A percentile compares a stretch with the other conserved stretches of the same genome.
Evolutionary conservation across 331 rosid species (phyloP).

Genomic region (Malus hybrid): DNA sequence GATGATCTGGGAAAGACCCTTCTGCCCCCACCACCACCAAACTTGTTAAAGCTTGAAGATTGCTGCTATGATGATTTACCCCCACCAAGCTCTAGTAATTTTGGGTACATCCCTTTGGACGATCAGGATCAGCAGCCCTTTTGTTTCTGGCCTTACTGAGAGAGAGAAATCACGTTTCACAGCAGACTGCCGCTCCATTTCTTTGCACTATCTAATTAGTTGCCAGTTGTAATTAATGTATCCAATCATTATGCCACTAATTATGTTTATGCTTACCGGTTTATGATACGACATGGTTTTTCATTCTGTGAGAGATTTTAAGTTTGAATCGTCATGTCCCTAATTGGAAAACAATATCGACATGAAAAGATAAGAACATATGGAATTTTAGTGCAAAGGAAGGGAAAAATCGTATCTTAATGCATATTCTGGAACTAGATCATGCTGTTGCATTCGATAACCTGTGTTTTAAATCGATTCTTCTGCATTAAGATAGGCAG

Average conservation of each 20-base stretch:
- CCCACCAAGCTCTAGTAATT: slow-evolving; percentile 36
- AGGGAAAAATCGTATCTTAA: no score
- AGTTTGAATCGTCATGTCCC: no score
- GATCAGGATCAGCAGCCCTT: slow-evolving; percentile 43
- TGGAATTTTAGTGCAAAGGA: no score
- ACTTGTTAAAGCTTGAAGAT: slow-evolving; percentile 53
- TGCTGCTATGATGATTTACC: slow-evolving; percentile 32
- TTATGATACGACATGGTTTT: neutral
- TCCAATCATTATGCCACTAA: neutral
- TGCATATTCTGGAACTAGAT: no score
- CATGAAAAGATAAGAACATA: no score
- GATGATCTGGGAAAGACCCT: slow-evolving; percentile 39
- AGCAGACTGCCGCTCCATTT: neutral
- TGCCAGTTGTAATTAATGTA: slow-evolving; percentile 43
- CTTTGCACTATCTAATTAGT: neutral
- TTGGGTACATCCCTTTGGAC: slow-evolving; percentile 32
- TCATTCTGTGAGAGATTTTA: no score
- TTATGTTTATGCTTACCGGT: neutral
- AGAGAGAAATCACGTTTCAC: neutral
- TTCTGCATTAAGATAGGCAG: neutral
- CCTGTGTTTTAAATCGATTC: neutral
- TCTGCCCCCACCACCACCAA: slow-evolving; percentile 13
- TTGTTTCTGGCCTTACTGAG: slow-evolving; percentile 63
- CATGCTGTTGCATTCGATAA: no score
- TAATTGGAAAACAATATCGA: no score